These are phyloP conservation scores for Pythium aristosporum DNA, from an alignment of 352 stramenopile species.

Conservation along the genomic window DNA sequence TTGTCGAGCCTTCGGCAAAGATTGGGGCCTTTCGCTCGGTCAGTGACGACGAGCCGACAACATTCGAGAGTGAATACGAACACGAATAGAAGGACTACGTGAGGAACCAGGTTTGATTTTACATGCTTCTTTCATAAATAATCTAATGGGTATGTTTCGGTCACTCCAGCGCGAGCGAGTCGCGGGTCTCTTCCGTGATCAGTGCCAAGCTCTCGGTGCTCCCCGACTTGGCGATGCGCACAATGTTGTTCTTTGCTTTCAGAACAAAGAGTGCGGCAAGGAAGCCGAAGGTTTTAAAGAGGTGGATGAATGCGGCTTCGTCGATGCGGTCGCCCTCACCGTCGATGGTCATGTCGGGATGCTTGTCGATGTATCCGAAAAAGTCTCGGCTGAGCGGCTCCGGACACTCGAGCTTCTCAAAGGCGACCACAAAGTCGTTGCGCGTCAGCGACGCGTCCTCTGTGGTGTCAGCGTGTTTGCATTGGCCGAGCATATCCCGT, in stretches of 20 bases:
- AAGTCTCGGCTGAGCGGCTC: constrained; percentile 57
- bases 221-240: constrained; percentile 46
- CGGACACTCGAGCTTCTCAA: constrained; percentile 60
- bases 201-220: constrained; percentile 49
- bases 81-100: background rate
- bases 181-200: constrained; percentile 50
- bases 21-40: background rate
- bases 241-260: constrained; percentile 62
- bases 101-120: constrained; percentile 2
- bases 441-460: constrained; percentile 11
- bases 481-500: constrained; percentile 44
- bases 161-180: constrained; percentile 24
- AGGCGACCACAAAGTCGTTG: constrained; percentile 44
- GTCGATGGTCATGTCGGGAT: constrained; percentile 29
- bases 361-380: constrained; percentile 50
- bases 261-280: constrained; percentile 63
- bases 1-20: constrained; percentile 34
- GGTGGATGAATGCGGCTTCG: constrained; percentile 37
- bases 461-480: background rate
- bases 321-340: constrained; percentile 27
- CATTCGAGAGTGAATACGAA: background rate
- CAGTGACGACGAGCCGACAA: constrained; percentile 6
- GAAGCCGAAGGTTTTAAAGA: constrained; percentile 64
- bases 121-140: constrained; percentile 27
- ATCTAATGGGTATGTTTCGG: constrained; percentile 13